Evolutionary conservation across 176 grass and related monocot genomes (phyloP), one percentile per base, ranked within the genome.

Genomic region (Lolium multiflorum): DNA sequence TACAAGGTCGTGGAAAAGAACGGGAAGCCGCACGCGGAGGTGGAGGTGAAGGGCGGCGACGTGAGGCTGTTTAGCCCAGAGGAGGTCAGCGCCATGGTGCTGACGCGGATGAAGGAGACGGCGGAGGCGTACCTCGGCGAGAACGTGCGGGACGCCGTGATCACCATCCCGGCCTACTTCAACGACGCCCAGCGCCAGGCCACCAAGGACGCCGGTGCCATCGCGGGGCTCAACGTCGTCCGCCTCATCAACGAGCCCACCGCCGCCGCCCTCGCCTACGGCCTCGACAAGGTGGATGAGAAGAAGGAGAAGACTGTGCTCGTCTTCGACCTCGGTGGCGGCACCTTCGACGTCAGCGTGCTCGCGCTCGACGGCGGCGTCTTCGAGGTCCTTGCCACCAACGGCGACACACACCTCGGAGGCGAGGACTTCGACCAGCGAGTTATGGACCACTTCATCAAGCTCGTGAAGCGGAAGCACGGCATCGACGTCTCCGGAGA

Each of bases 121-220:
- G 89, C 92, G 0, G 92, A 97, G 81, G 90, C 88, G 2, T 94
- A 92, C 62, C 92, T 97, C 41, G 95, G 92, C 20, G 43, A 72
- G 70, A 91, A 88, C 75, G 89, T 96, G 31, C 93, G 87, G 48
- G 81, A 89, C 86, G 91, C 94, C 35, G 89, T 96, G 0, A 87
- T 95, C 57, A 93, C 91, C 49, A 89, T 95, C 39, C 93, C 71
- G 86, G 93, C 93, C 44, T 95, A 95, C 83, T 95, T 95, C 87
- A 92, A 95, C 88, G 91, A 95, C 83, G 89, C 91, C 51, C 91
- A 93, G 65, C 88, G 91, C 77, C 86, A 91, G 83, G 89, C 93
- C 47, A 95, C 91, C 28, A 95, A 95, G 91, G 93, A 95, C 66
- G 93, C 86, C 56, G 93, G 93, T 48, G 21, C 65, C n/a, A 95